phyloP scores from a whole-genome alignment of 192 early-diverging fungal species.

The Kickxella alabastrina region DNA sequence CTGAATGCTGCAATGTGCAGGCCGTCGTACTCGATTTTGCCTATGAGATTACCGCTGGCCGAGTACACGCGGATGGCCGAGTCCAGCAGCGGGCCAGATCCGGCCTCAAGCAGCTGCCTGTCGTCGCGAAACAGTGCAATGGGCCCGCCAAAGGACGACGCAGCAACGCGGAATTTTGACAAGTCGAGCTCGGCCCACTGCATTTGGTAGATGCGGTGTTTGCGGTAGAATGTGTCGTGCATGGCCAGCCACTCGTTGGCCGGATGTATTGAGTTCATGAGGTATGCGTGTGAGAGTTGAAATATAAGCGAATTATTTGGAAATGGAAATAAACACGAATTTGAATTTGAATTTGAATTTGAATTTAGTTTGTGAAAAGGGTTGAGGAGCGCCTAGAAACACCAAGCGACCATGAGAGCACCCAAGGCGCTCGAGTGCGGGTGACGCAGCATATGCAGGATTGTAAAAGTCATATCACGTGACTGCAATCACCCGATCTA shows the following conservation, averaged over 20 bases:
- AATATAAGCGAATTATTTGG: too few relatives aligned
- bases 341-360: too few relatives aligned
- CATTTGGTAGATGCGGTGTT: conserved; percentile 83
- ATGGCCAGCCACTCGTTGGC: conserved; percentile 43
- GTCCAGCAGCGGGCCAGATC: conserved; percentile 68
- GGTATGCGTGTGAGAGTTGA: not conserved
- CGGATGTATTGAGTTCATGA: conserved; percentile 16
- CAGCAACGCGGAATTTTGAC: conserved; percentile 75
- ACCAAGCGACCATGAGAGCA: too few relatives aligned
- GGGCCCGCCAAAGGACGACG: conserved; percentile 88
- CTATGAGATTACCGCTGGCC: conserved; percentile 77
- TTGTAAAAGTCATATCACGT: too few relatives aligned
- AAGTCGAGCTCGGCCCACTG: conserved; percentile 87
- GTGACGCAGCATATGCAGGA: too few relatives aligned
- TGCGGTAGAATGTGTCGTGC: conserved; percentile 52
- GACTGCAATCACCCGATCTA: not conserved
- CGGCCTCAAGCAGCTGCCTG: conserved; percentile 70
- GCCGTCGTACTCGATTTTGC: conserved; percentile 90
- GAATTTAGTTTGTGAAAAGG: too few relatives aligned
- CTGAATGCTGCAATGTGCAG: conserved; percentile 85
- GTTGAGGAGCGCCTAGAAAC: too few relatives aligned
- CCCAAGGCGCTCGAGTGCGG: too few relatives aligned
- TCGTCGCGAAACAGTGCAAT: conserved; percentile 94
- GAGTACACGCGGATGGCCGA: conserved; percentile 83
- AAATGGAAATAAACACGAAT: too few relatives aligned